Evolutionary conservation across 345 rosid genomes (phyloP), one percentile per base, ranked within the genome.

Genomic region (Reutealis trisperma): DNA sequence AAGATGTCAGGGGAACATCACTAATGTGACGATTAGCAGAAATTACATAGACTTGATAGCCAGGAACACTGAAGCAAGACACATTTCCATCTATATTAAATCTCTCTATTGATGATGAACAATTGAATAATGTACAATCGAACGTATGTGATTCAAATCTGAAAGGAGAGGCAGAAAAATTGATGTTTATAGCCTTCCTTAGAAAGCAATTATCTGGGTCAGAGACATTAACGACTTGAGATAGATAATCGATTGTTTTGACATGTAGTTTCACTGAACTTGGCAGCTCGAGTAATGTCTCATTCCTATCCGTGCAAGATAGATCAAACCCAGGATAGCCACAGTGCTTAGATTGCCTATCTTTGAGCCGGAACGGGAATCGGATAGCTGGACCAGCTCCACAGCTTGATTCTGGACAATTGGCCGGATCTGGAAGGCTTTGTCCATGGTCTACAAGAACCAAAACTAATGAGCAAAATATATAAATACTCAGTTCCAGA

Each of bases 231-330:
- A 80, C 71, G 2, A 6, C 2, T 63, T 75, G 79, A 6, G 27
- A 3, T 34, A 12, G 67, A 45, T 80, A 80, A 61, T 80, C 79
- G 16, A 80, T 70, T 15, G 8, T 3, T n/a, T 69, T 19, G 24
- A 80, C 72, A 12, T 41, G 21, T 6, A 80, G 10, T 2, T 70
- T 70, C 10, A 75, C 83, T 4, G 79, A 80, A 13, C 2, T 21
- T 32, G 83, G 79, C 1, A 80, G 83, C 60, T 70, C 54, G 8
- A 80, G 62, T 4, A 80, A 18, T 3, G 83, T 70, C 45, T 75
- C 22, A 1, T 57, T 80, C 45, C 0, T 64, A 1, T 65, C 21
- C 18, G 41, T 32, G 76, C 83, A 80, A 11, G 83, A 63, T 16
- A 80, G 61, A 34, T 54, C 49, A 25, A 80, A 80, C 72, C 83